These are phyloP conservation scores for Talaromyces atroroseus DNA, from an alignment of 2,329 filamentous ascomycete species.

Conservation along the genomic window DNA sequence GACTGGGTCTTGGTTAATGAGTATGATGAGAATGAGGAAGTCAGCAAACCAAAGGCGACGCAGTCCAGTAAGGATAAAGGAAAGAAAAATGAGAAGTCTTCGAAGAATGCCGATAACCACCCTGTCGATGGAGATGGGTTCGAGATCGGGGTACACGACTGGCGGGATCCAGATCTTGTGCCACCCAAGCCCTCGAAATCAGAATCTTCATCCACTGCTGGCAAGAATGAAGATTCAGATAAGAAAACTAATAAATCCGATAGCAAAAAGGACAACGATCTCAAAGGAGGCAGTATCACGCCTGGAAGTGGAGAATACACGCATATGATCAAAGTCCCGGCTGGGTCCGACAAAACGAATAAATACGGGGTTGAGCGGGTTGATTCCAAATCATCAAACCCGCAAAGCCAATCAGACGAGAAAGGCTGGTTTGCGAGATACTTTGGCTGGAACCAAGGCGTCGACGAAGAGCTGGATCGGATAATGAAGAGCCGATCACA, in stretches of 20 bases:
- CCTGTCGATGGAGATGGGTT: conserved; percentile 56
- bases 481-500: conserved; percentile 3
- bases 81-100: conserved; percentile 18
- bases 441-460: conserved; percentile 26
- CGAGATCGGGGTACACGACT: conserved; percentile 79
- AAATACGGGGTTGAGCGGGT: conserved; percentile 1
- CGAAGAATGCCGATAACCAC: conserved; percentile 21
- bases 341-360: conserved; percentile 26
- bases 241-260: conserved; percentile 23
- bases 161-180: conserved; percentile 72
- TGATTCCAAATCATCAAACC: neutral
- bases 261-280: conserved; percentile 31
- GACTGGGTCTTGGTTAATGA: conserved; percentile 68
- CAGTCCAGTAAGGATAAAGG: conserved; percentile 25
- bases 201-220: conserved; percentile 21
- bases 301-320: conserved; percentile 67
- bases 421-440: conserved; percentile 30
- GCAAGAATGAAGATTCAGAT: conserved; percentile 24
- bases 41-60: conserved; percentile 18
- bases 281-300: conserved; percentile 62
- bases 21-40: conserved; percentile 50
- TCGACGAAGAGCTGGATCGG: conserved; percentile 13
- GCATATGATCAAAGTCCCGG: conserved; percentile 25
- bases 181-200: conserved; percentile 33
- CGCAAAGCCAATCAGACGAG: neutral